Evolutionary conservation across 2,329 filamentous ascomycete genomes (phyloP).

Genomic region (Teratosphaeriaceae sp.): DNA sequence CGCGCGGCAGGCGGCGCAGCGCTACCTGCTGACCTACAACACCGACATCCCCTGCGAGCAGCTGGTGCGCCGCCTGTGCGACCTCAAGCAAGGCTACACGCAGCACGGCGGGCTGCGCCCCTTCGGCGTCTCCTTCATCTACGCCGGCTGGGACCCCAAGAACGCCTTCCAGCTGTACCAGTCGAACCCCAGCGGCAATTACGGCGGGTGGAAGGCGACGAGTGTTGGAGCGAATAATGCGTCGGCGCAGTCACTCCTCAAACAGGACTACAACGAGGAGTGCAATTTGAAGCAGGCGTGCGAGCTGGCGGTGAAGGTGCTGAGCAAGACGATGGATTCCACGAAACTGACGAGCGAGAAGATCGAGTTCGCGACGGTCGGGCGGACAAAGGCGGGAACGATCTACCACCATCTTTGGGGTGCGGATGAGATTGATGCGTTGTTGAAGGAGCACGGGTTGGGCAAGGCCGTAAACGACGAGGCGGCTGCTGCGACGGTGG

Average conservation of each 20-base stretch:
- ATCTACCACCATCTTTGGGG: slow-evolving; percentile 98
- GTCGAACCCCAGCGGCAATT: slow-evolving; percentile 97
- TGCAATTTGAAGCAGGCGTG: slow-evolving; percentile 95
- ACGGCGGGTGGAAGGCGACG: slow-evolving; percentile 98
- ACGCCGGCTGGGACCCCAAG: slow-evolving; percentile 94
- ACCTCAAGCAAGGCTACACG: slow-evolving; percentile 98
- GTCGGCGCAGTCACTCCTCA: slow-evolving; percentile 90
- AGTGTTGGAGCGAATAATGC: slow-evolving; percentile 98
- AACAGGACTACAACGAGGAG: slow-evolving; percentile 99
- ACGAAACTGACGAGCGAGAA: slow-evolving; percentile 99
- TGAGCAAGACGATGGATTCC: slow-evolving; percentile 99
- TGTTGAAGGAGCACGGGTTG: slow-evolving; percentile 92
- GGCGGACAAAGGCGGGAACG: slow-evolving; percentile 88
- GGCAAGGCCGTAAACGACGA: slow-evolving; percentile 68
- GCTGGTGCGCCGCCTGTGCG: slow-evolving; percentile 90
- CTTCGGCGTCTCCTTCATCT: slow-evolving; percentile 99
- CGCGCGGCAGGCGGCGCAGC: slow-evolving; percentile 91
- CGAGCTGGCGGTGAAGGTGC: slow-evolving; percentile 93
- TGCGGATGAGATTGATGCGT: slow-evolving; percentile 88
- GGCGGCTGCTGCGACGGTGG: slow-evolving; percentile 4
- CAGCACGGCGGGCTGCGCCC: slow-evolving; percentile 97
- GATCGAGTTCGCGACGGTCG: slow-evolving; percentile 98
- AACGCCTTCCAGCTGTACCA: slow-evolving; percentile 98
- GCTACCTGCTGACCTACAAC: slow-evolving; percentile 98
- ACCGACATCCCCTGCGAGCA: slow-evolving; percentile 99